phyloP scores from a whole-genome alignment of 805 yeast genomes.

The Isabelozyma pseudorhagii region DNA sequence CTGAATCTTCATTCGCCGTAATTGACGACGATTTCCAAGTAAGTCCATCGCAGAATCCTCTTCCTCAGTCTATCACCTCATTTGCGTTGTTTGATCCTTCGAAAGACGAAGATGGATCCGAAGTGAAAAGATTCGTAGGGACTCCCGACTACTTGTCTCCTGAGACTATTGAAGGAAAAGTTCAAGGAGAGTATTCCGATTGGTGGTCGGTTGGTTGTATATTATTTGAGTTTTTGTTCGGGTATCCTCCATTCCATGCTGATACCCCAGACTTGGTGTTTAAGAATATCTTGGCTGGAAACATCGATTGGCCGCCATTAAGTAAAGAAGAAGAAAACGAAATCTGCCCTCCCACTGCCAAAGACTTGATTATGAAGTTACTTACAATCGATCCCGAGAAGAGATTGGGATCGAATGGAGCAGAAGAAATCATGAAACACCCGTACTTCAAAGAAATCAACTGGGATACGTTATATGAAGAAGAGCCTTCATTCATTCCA shows the following conservation, averaged over 20 bases:
- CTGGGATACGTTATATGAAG: conserved; percentile 71
- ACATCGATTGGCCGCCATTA: conserved; percentile 81
- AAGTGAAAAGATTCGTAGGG: conserved; percentile 75
- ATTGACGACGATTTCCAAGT: conserved; percentile 48
- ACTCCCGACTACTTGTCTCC: conserved; percentile 98
- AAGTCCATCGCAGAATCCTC: conserved; percentile 20
- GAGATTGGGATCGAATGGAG: conserved; percentile 78
- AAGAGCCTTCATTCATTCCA: conserved; percentile 84
- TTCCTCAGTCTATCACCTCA: conserved; percentile 17
- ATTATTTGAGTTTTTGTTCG: conserved; percentile 84
- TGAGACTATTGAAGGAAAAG: conserved; percentile 82
- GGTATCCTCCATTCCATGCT: conserved; percentile 94
- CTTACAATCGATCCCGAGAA: conserved; percentile 59
- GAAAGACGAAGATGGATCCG: conserved; percentile 35
- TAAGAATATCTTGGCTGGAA: conserved; percentile 69
- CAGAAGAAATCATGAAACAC: conserved; percentile 74
- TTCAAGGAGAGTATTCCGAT: conserved; percentile 84
- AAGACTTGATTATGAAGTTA: conserved; percentile 65
- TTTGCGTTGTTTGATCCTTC: conserved; percentile 77
- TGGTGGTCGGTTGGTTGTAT: conserved; percentile 99
- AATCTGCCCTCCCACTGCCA: conserved; percentile 63
- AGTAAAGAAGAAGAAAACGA: conserved; percentile 49
- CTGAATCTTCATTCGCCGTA: conserved; percentile 57
- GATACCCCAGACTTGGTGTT: conserved; percentile 77
- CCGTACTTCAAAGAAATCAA: conserved; percentile 69